These are phyloP conservation scores for Fraxinus floribunda DNA, from an alignment of 305 asterid genomes.

Conservation along the genomic window DNA sequence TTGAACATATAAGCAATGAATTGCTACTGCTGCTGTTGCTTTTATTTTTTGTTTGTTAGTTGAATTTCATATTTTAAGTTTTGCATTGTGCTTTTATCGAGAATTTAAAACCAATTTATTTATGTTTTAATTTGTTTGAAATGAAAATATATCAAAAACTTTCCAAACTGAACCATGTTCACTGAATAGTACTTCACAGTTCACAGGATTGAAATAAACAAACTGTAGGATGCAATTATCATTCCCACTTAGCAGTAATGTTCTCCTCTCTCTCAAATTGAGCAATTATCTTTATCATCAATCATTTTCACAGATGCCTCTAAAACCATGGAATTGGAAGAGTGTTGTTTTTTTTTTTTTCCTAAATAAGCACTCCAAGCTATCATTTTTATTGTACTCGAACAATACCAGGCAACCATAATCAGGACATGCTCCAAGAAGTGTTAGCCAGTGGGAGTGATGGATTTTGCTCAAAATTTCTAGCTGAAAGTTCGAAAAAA, in stretches of 20 bases:
- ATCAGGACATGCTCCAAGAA: slow-evolving; percentile 40
- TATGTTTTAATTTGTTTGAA: no score
- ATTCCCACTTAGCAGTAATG: not conserved
- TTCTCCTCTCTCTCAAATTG: not conserved
- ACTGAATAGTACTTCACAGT: not conserved
- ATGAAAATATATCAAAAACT: no score
- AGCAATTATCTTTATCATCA: not conserved
- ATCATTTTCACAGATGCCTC: slow-evolving; percentile 14
- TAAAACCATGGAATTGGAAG: slow-evolving; percentile 41
- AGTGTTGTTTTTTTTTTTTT: slow-evolving; percentile 19
- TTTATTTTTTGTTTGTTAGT: no score
- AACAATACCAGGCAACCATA: slow-evolving; percentile 37
- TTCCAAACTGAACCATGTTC: no score
- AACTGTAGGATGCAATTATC: not conserved
- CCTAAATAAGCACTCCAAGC: slow-evolving; percentile 24
- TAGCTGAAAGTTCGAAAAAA: slow-evolving; percentile 26
- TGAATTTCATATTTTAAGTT: no score
- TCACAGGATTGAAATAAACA: no score
- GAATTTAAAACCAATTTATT: no score
- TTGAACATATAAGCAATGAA: no score
- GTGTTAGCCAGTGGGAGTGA: slow-evolving; percentile 38
- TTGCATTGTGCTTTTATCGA: no score
- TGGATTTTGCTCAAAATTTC: slow-evolving; percentile 38
- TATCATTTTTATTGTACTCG: slow-evolving; percentile 42
- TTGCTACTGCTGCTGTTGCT: no score